Percentiles rank a stretch among this genome's conserved stretches.
Conservation (phyloP, 139 green algal genomes). For the Tetraselmis chui region DNA sequence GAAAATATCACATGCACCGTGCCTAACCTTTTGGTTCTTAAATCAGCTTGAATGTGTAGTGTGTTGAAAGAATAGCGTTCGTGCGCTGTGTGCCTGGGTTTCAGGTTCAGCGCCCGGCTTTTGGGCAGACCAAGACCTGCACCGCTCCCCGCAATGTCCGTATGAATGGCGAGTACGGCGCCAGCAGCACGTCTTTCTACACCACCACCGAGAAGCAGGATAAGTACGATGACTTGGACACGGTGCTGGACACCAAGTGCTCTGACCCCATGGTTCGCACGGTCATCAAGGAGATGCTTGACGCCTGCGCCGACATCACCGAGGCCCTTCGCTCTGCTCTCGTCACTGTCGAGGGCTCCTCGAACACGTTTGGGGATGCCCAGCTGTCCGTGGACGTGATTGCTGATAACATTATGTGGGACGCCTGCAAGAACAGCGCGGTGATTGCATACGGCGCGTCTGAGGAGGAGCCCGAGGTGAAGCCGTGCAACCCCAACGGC, state of each 20-base stretch:
- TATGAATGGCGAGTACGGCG: slow-evolving; percentile 20
- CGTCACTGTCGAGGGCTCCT: slow-evolving; percentile 27
- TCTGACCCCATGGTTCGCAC: slow-evolving; percentile 3
- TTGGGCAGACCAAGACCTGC: background rate
- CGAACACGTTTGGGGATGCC: slow-evolving; percentile 51
- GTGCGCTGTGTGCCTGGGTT: no score
- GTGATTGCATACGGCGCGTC: slow-evolving; percentile 22
- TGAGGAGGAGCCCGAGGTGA: slow-evolving; percentile 29
- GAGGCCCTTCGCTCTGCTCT: slow-evolving; percentile 28
- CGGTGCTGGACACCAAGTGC: slow-evolving; percentile 21
- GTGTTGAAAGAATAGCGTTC: no score
- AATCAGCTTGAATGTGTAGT: no score
- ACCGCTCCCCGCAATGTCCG: background rate
- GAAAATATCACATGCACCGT: no score
- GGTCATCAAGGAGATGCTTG: slow-evolving; percentile 24
- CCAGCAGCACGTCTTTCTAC: slow-evolving; percentile 26
- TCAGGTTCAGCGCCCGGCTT: no score
- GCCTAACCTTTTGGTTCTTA: no score
- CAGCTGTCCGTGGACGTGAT: slow-evolving; percentile 55
- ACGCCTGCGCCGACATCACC: slow-evolving; percentile 30
- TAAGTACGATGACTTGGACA: slow-evolving; percentile 23
- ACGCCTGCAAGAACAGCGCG: slow-evolving; percentile 15
- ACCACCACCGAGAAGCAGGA: slow-evolving; percentile 35
- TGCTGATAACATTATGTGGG: slow-evolving; percentile 38
- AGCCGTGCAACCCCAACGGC: slow-evolving; percentile 24